Conservation (phyloP, 2,329 filamentous ascomycete genomes). For the Emmonsia crescens region DNA sequence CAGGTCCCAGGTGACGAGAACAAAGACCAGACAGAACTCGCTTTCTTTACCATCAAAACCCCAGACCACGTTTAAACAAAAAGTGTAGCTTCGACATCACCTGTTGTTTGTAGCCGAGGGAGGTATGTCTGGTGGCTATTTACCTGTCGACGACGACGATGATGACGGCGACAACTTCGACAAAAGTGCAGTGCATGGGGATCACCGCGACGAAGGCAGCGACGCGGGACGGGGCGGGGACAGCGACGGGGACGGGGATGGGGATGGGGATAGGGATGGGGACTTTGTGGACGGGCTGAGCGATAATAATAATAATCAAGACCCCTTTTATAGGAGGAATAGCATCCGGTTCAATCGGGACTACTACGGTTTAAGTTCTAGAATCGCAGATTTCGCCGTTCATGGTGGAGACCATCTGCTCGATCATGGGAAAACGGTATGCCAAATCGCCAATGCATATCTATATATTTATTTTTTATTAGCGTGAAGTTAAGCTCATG, state of each 20-base stretch:
- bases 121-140: constrained; percentile 12
- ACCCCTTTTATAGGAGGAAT: neutral
- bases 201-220: neutral
- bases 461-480: neutral
- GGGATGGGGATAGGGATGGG: neutral
- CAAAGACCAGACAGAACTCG: neutral
- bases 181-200: neutral
- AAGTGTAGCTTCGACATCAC: neutral
- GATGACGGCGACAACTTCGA: neutral
- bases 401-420: neutral
- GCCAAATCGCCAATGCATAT: neutral
- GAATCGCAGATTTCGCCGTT: neutral
- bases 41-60: neutral
- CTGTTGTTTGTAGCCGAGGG: neutral
- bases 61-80: neutral
- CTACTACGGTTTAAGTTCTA: neutral
- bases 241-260: neutral
- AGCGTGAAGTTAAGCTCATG: neutral
- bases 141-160: constrained; percentile 12
- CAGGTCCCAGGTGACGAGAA: too few relatives aligned
- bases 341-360: constrained; percentile 1
- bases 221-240: neutral
- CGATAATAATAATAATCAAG: neutral
- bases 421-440: constrained; percentile 2
- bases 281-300: neutral